These are phyloP conservation scores for Sporothrix schenckii DNA, from an alignment of 2,329 filamentous ascomycete genomes.

Conservation along the genomic window DNA sequence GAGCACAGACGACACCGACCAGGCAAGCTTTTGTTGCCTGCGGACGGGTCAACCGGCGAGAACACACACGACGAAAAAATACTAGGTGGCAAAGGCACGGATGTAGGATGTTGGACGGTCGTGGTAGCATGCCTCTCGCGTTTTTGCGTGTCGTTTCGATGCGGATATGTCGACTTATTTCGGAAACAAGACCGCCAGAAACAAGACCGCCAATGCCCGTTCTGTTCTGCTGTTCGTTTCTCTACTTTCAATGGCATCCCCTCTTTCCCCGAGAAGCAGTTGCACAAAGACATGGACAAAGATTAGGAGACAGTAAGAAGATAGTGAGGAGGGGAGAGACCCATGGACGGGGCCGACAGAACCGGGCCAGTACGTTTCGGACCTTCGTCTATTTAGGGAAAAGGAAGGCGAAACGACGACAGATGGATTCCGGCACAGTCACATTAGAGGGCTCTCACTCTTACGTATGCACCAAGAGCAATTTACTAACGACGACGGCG, in stretches of 20 bases:
- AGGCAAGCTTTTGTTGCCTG: not conserved
- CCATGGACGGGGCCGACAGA: not conserved
- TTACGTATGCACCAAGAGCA: not conserved
- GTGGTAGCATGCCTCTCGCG: not conserved
- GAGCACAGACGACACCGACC: not conserved
- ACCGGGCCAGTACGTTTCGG: conserved; percentile 13
- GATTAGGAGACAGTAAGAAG: too few relatives aligned
- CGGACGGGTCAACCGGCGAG: conserved; percentile 8
- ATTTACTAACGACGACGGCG: not conserved
- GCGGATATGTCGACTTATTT: not conserved
- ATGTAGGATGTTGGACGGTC: not conserved
- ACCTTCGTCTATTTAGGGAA: conserved; percentile 4
- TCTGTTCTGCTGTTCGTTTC: not conserved
- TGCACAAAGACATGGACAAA: too few relatives aligned
- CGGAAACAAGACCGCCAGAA: conserved; percentile 19
- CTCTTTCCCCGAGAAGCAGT: not conserved
- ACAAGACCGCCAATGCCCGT: conserved; percentile 8
- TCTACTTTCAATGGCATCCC: not conserved
- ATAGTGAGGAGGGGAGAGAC: too few relatives aligned
- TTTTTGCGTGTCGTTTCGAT: too few relatives aligned
- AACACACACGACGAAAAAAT: not conserved
- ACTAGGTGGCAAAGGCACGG: too few relatives aligned
- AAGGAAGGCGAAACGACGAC: too few relatives aligned
- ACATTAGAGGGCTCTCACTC: not conserved
- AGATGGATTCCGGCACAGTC: too few relatives aligned